phyloP scores from a whole-genome alignment of 75 land plant species.

The Pseudotsuga menziesii region DNA sequence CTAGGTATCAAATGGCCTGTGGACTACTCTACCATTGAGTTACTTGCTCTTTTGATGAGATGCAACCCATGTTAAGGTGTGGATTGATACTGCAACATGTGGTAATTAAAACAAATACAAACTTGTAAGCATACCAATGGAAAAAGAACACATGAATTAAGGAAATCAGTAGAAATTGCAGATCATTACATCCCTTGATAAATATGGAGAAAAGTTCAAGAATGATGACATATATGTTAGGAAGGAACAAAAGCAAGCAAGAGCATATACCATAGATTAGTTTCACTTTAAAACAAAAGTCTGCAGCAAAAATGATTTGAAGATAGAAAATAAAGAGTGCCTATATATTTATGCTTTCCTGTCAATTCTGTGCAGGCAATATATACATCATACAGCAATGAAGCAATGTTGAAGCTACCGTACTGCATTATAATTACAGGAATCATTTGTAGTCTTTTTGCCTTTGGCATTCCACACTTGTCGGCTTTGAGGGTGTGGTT shows the following conservation, averaged over 20 bases:
- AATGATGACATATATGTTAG: neutral
- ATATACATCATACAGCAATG: conserved; percentile 46
- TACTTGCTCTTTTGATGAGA: no score
- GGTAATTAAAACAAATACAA: no score
- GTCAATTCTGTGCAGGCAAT: conserved; percentile 48
- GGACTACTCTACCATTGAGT: no score
- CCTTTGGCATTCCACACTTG: conserved; percentile 67
- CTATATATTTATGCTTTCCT: neutral
- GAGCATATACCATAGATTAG: neutral
- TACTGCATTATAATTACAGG: conserved; percentile 68
- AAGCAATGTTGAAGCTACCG: conserved; percentile 56
- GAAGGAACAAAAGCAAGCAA: neutral
- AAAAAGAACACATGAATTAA: no score
- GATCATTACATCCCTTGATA: neutral
- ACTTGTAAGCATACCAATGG: no score
- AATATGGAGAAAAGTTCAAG: conserved; percentile 1
- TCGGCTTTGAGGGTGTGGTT: conserved; percentile 70
- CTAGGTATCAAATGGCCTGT: no score
- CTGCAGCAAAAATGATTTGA: neutral
- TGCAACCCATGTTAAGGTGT: no score
- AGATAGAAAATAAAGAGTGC: neutral
- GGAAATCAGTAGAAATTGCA: no score
- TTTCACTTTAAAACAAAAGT: neutral
- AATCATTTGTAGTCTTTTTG: conserved; percentile 54
- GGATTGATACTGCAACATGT: no score